A percentile compares a stretch with the other conserved stretches of the same genome.
Evolutionary conservation across 2,329 filamentous ascomycete species (phyloP).

Genomic region (Scleromitrula shiraiana): DNA sequence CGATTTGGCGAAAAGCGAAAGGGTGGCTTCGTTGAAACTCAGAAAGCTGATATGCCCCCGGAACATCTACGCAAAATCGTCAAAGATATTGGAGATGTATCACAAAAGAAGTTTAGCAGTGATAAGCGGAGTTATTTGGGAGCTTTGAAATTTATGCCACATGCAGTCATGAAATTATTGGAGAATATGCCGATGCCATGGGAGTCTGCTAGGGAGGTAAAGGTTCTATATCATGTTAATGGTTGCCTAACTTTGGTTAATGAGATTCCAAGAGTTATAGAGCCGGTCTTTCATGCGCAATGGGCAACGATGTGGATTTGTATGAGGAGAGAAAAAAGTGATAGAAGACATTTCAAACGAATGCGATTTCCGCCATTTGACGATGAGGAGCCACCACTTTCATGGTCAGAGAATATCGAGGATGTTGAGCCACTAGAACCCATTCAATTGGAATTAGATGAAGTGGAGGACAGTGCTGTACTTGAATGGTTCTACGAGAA

Average conservation of each 20-base stretch:
- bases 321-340: conserved; percentile 97
- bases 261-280: conserved; percentile 91
- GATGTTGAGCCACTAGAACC: conserved; percentile 96
- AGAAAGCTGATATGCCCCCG: conserved; percentile 97
- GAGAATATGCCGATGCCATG: conserved; percentile 99
- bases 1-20: conserved; percentile 96
- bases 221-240: conserved; percentile 97
- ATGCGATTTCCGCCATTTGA: conserved; percentile 99
- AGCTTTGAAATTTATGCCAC: conserved; percentile 97
- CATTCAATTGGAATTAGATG: conserved; percentile 96
- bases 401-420: conserved; percentile 98
- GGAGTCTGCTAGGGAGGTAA: conserved; percentile 93
- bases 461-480: conserved; percentile 83
- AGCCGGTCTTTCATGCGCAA: conserved; percentile 94
- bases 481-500: conserved; percentile 98
- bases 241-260: conserved; percentile 96
- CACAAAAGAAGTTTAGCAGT: conserved; percentile 97
- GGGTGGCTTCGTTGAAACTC: conserved; percentile 91
- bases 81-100: conserved; percentile 96
- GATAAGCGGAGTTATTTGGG: conserved; percentile 98
- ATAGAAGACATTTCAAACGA: conserved; percentile 90
- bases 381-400: conserved; percentile 93
- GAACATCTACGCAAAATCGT: conserved; percentile 98
- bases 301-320: conserved; percentile 99
- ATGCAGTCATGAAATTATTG: conserved; percentile 90